Base-by-base conservation (phyloP, 768 basidiomycete genomes). In the Saitozyma podzolica region DNA sequence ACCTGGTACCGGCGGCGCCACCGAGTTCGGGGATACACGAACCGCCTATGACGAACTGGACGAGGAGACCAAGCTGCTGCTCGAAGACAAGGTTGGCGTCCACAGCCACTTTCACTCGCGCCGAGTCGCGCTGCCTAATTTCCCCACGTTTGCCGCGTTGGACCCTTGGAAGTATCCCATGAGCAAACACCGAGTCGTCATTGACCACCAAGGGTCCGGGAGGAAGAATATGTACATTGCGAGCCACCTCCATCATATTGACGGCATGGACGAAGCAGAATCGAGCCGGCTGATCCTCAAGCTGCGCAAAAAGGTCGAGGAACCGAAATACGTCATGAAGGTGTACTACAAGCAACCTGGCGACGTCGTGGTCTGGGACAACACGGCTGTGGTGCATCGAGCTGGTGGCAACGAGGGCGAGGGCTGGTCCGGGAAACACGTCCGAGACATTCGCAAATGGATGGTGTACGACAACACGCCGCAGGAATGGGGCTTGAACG, bases 1-100 rank as follows among this genome's bases (percentile, higher is more conserved):
- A 16, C 50, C 61, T 0, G 68, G 63, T 6, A 57, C 57, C 4
- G 67, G 70, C 16, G 70, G 67, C 10, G 64, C 66, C 9, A 72
- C 70, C 7, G 67, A 72, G 47, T 69, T 67, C 20, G 65, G 64
- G n/a, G 70, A 72, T 51, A 67, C 70, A 9, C 62, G 70, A 41
- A 54, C 62, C 14, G 70, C 68, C 14, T 72, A 72, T 41, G 60
- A 65, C 8, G 65, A 60, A 9, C 54, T 72, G 6, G 58, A 57
- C 49, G 58, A 62, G 9, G 65, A 57, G 16, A 58, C 57, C 42
- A 72, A 72, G 51, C 50, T 58, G 19, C 47, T 59, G 19, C 54
- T 72, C 29, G 50, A 67, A 0, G 70, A 55, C 40, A 65, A 63
- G 58, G 59, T 72, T 10, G 65, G 66, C 6, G 61, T 60, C 19